Evolutionary conservation across 441 rosid genomes (phyloP).

Genomic region (Gossypium laxum): DNA sequence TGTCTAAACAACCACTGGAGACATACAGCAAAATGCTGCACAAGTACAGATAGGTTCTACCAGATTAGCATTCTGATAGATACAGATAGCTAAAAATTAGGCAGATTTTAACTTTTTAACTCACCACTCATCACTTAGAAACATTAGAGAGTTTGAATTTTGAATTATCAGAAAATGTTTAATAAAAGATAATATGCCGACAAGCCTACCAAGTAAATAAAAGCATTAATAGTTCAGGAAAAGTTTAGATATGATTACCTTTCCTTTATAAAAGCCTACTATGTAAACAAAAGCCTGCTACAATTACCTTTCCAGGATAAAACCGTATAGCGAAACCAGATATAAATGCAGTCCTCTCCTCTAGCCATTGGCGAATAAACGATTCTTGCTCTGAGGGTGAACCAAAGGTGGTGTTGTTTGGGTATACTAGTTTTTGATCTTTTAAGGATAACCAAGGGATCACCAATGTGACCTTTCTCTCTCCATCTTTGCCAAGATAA

Average conservation of each 20-base stretch:
- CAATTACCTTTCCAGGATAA: constrained; percentile 77
- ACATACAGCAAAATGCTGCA: not conserved
- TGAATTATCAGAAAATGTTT: not conserved
- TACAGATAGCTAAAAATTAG: not conserved
- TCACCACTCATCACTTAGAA: not conserved
- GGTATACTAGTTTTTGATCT: constrained; percentile 70
- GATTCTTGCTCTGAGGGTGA: constrained; percentile 64
- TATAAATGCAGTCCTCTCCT: constrained; percentile 52
- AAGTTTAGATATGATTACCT: not conserved
- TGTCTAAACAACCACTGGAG: not conserved
- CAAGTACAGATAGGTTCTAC: not conserved
- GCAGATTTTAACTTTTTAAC: not conserved
- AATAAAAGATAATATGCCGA: not conserved
- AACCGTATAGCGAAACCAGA: constrained; percentile 46
- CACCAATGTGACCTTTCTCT: constrained; percentile 61
- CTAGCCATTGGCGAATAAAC: constrained; percentile 67
- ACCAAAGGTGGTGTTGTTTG: constrained; percentile 41
- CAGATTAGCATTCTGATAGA: not conserved
- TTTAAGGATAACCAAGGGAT: constrained; percentile 79
- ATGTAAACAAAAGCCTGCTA: not conserved
- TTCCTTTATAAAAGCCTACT: not conserved
- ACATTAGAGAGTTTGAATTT: not conserved
- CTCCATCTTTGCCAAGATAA: constrained; percentile 65
- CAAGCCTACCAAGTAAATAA: not conserved
- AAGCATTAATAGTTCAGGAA: not conserved